A percentile compares a stretch with the other conserved stretches of the same genome.
phyloP scores from a whole-genome alignment of 441 rosid genomes.

The Rhodomyrtus psidioides region DNA sequence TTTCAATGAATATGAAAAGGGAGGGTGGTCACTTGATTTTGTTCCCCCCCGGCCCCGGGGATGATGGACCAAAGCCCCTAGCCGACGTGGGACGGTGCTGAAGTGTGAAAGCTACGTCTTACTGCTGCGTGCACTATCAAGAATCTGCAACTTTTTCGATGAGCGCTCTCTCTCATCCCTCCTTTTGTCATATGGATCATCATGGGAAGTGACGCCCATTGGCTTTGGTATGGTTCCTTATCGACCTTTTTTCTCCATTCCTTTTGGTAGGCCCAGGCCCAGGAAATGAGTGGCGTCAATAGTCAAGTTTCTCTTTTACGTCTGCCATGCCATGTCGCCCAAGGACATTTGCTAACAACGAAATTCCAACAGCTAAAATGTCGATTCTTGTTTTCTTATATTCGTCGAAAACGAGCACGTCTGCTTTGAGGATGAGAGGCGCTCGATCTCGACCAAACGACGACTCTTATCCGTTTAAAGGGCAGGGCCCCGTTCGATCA shows the following conservation, averaged over 20 bases:
- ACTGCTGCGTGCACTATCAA: not conserved
- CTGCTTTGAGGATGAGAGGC: not conserved
- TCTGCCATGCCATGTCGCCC: too few relatives aligned
- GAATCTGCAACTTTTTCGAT: not conserved
- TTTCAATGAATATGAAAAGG: too few relatives aligned
- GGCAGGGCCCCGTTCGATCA: not conserved
- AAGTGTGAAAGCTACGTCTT: not conserved
- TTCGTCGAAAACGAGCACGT: not conserved
- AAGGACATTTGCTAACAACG: not conserved
- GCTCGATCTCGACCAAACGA: not conserved
- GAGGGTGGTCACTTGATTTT: not conserved
- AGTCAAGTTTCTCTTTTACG: not conserved
- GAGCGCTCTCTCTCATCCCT: not conserved
- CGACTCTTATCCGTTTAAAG: not conserved
- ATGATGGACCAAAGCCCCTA: not conserved
- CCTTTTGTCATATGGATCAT: not conserved
- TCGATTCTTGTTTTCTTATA: not conserved
- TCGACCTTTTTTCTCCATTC: not conserved
- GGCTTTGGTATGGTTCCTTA: too few relatives aligned
- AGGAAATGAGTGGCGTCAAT: not conserved
- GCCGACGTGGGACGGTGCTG: not conserved
- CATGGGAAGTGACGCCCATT: not conserved
- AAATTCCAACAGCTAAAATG: not conserved
- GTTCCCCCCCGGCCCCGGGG: not conserved
- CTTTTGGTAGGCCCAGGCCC: not conserved